Base-by-base conservation (phyloP, 371 early-diverging fungal genomes). In the Mucor saturninus region DNA sequence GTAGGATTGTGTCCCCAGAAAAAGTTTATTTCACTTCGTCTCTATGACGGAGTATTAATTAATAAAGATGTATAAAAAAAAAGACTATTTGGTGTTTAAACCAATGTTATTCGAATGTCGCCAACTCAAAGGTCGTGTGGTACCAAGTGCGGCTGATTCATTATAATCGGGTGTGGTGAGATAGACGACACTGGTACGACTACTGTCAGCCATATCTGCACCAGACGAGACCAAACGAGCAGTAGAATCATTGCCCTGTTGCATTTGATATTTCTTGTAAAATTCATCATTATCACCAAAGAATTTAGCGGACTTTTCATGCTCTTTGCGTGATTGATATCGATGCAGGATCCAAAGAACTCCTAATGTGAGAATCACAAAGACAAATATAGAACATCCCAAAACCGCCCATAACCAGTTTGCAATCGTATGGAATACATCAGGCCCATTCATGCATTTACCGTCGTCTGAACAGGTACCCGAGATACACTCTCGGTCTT, bases 131-230 rank as follows among this genome's bases (percentile, higher is more conserved):
- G 66, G 63, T 29, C 66, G 56, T 28, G 65, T 61, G 5, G 69
- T 70, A 42, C 61, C 55, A 28, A 77, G 63, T 15, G 73, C 73
- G 3, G 73, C 64, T 2, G 73, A 77, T 58, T 73, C 65, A 15
- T 65, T 43, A 48, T 76, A 76, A 51, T 76, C 77, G 5, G 77
- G 77, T 8, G 77, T 76, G 5, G 72, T 61, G 28, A 76, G 59
- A 42, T 71, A 76, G 0, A 76, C 77, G 6, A 76, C 62, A 52
- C 77, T 76, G 9, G 64, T 53, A 13, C 65, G 35, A 35, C 35
- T 49, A n/a, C 56, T 72, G 35, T 61, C 60, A n/a, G 29, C 13
- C 15, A 32, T 46, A 10, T 13, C 7, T 8, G 11, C 15, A 35
- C 15, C 43, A 11, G 29, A 8, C 14, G 8, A 43, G 31, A 50